These are phyloP conservation scores for Globisporangium acanthophoron DNA, from an alignment of 352 stramenopile genomes.

Conservation along the genomic window DNA sequence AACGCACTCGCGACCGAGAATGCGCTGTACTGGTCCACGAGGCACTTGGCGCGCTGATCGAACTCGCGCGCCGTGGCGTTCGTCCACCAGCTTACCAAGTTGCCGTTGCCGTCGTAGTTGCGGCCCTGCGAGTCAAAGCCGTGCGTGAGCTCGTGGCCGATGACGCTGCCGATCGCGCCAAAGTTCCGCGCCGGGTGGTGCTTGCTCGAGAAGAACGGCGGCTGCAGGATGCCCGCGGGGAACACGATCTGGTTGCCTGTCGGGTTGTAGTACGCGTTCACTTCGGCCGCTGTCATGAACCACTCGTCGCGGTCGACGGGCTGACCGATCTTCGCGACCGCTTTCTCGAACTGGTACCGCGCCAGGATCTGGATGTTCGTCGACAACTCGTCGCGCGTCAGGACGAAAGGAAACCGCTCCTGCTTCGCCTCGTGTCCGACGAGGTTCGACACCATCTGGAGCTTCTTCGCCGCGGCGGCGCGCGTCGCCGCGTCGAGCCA, in stretches of 20 bases:
- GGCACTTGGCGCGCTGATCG: conserved; percentile 39
- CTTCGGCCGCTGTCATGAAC: conserved; percentile 90
- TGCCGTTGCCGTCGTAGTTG: conserved; percentile 86
- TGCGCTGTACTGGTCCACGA: conserved; percentile 56
- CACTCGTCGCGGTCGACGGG: conserved; percentile 65
- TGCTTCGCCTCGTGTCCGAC: conserved; percentile 47
- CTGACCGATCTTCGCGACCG: conserved; percentile 28
- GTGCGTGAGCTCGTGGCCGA: conserved; percentile 96
- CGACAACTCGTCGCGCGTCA: conserved; percentile 28
- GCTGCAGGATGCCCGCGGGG: conserved; percentile 93
- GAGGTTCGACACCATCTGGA: conserved; percentile 70
- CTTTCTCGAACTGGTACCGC: conserved; percentile 37
- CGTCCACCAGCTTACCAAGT: conserved; percentile 93
- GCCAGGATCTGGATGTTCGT: conserved; percentile 48
- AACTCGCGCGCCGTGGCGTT: conserved; percentile 80
- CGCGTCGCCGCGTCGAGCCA: conserved; percentile 89
- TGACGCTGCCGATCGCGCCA: conserved; percentile 90
- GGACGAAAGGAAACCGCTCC: conserved; percentile 54
- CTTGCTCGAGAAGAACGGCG: conserved; percentile 89
- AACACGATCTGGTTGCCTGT: conserved; percentile 92
- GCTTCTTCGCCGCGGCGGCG: conserved; percentile 82
- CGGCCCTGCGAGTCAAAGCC: conserved; percentile 92
- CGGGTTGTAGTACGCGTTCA: conserved; percentile 89
- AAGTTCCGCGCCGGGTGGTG: conserved; percentile 90
- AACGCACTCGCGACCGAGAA: conserved; percentile 40